Base-by-base conservation (phyloP, 306 rosid genomes). In the Rosa lucieae region DNA sequence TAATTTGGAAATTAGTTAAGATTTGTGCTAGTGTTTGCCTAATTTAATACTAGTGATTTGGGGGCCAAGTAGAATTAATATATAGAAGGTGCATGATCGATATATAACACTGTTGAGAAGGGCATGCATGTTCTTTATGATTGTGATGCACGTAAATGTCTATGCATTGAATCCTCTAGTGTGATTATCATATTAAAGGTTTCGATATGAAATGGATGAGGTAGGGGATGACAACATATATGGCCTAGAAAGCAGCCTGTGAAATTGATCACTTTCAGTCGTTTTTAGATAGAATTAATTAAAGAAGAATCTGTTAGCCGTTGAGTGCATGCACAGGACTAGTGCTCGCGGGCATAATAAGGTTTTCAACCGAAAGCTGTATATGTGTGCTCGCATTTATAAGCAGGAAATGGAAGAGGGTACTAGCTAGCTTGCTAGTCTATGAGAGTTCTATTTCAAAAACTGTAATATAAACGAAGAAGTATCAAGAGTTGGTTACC, bases 341-440 rank as follows among this genome's bases (percentile, higher is more conserved):
- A 63, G 39, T 23, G 77, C 13, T 43, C 49, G 66, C 20, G 77
- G 77, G 48, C 5, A n/a, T 52, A 66, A 53, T 52, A 18, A 73
- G 12, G 32, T 63, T 43, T 70, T 70, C 56, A 47, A 46, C 35
- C 40, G n/a, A 53, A 53, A 12, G 67, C 39, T 53, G 44, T 52
- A 73, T 73, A 37, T 53, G 23, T 20, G 65, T 52, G 76, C 65
- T 35, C 20, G 47, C 75, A 71, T 72, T 53, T 18, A 52, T 35
- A 72, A 47, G 3, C n/a, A 9, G 0, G 37, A 58, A 21, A 10
- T 53, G 13, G 11, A 59, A 59, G 15, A 21, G 15, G 66, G 10
- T 12, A n/a, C 9, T 4, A 10, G 13, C 68, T 15, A 15, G 56
- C 17, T 48, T 13, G 53, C 17, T 48, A 13, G 37, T 32, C 37